Evolutionary conservation across 2,329 filamentous ascomycete species (phyloP), one percentile per base, ranked within the genome.

Genomic region (Diaporthe australafricana): DNA sequence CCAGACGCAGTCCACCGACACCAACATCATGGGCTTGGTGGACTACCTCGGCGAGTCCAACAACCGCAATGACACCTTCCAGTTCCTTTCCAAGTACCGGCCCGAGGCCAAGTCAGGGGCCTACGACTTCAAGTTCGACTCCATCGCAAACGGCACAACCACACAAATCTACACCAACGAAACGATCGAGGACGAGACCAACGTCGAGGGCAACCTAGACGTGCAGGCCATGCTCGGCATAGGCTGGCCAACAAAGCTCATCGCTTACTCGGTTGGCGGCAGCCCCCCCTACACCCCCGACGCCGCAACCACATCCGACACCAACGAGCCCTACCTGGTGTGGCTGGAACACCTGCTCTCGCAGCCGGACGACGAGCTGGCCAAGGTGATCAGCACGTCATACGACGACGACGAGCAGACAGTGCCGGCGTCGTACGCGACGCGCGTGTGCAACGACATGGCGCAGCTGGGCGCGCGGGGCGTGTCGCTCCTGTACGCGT

Each of bases 321-420:
- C 55, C 66, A 73, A 66, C 69, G 71, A 71, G 66, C 70, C 72
- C 25, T 71, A 70, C 56, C 45, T 75, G 12, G 32, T 68, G n/a
- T 92, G 90, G 80, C 84, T 92, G 12, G 84, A 88, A 70, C 88
- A 88, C 78, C 80, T 93, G 3, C 82, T 92, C 1, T 79, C 81
- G 50, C 84, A 89, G 55, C 80, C 84, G 1, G 85, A 87, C 68
- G 76, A 80, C 0, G 78, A 83, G 8, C 83, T 93, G 1, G 91
- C 92, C 0, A 86, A 89, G 57, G 87, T 90, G 20, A 87, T 93
- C 76, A 88, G 86, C 67, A 90, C 88, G 16, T 92, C 90, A 0
- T 93, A 93, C 78, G 91, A 90, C 60, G 90, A 93, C 73, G 86
- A 89, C 68, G 92, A 93, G 80, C 88, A 91, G 78, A 87, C 85